A percentile compares a stretch with the other conserved stretches of the same genome.
phyloP scores from a whole-genome alignment of 106 monocot genomes.

The Alisma plantagoaquatica region DNA sequence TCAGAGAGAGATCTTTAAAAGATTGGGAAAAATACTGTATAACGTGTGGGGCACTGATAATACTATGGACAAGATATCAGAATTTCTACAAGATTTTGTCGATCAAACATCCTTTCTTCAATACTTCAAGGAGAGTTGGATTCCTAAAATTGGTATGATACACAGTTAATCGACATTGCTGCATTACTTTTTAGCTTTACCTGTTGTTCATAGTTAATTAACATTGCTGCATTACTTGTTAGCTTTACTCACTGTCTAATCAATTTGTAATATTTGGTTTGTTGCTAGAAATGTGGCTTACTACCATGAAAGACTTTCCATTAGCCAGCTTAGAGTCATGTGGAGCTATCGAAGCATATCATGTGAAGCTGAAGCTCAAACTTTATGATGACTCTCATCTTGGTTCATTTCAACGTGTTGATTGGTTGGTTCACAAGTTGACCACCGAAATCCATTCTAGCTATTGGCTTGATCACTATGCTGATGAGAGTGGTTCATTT shows the following conservation, averaged over 20 bases:
- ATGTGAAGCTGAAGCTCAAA: slow-evolving; percentile 81
- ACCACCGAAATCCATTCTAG: slow-evolving; percentile 95
- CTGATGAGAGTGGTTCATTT: slow-evolving; percentile 89
- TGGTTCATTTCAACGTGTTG: slow-evolving; percentile 75
- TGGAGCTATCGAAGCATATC: slow-evolving; percentile 90
- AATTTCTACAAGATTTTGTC: slow-evolving; percentile 75
- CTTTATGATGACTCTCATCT: slow-evolving; percentile 83
- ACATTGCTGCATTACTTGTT: neutral
- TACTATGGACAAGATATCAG: slow-evolving; percentile 23
- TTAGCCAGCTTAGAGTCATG: slow-evolving; percentile 71
- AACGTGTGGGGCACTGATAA: slow-evolving; percentile 41
- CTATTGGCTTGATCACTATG: slow-evolving; percentile 85
- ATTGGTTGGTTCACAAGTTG: slow-evolving; percentile 96
- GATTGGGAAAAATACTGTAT: slow-evolving; percentile 52
- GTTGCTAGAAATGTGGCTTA: slow-evolving; percentile 87
- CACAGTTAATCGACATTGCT: no score
- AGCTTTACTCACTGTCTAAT: neutral
- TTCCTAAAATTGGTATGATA: slow-evolving; percentile 83
- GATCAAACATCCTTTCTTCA: slow-evolving; percentile 77
- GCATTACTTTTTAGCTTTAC: neutral
- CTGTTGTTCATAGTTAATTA: neutral
- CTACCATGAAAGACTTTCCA: slow-evolving; percentile 64
- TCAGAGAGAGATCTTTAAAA: slow-evolving; percentile 58
- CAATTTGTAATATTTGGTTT: slow-evolving; percentile 1
- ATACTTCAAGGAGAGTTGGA: slow-evolving; percentile 84